Conservation (phyloP, 495 filamentous ascomycete genomes). For the Xylaria castorea region DNA sequence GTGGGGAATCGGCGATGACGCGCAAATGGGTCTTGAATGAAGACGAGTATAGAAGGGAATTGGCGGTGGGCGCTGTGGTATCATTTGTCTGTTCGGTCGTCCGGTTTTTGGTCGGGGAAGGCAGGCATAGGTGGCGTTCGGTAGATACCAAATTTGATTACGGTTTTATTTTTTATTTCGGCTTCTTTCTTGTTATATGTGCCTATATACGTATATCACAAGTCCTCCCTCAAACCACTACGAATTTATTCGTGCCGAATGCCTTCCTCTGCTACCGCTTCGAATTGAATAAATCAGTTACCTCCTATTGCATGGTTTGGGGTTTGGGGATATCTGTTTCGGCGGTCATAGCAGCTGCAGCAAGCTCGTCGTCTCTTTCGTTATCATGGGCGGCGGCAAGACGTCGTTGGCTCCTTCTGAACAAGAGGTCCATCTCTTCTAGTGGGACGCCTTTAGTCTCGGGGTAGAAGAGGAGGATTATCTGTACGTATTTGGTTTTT, state of each 20-base stretch:
- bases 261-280: neutral
- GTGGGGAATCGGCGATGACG: constrained; percentile 64
- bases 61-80: neutral
- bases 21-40: constrained; percentile 59
- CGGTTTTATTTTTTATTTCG: constrained; percentile 21
- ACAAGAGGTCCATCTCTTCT: constrained; percentile 62
- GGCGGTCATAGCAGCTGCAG: neutral
- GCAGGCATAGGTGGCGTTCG: constrained; percentile 32
- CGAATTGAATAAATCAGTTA: neutral
- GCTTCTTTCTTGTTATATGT: neutral
- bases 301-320: neutral
- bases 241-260: neutral
- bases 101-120: neutral
- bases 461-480: constrained; percentile 58
- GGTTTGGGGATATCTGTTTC: neutral
- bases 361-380: constrained; percentile 12
- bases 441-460: constrained; percentile 60
- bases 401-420: constrained; percentile 31
- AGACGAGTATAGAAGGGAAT: neutral
- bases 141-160: constrained; percentile 41
- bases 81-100: neutral
- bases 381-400: neutral
- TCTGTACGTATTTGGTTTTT: constrained; percentile 25
- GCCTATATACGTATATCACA: neutral
- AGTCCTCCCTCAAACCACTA: neutral